Conservation (phyloP, 2,329 filamentous ascomycete species). For the Ophiostoma populinum region DNA sequence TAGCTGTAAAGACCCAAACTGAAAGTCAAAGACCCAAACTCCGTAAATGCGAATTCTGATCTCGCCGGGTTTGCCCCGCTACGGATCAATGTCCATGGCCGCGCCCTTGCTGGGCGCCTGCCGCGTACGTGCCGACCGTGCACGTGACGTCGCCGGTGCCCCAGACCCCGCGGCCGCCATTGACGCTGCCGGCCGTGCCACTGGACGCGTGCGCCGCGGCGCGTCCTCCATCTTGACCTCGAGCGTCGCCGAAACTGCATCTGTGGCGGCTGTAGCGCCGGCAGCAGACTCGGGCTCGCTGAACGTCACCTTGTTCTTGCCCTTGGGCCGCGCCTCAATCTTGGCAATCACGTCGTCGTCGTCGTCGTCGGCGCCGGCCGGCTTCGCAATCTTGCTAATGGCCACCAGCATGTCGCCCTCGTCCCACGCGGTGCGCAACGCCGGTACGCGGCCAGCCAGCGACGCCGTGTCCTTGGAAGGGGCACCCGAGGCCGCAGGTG, state of each 20-base stretch:
- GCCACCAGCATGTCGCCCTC: conserved; percentile 28
- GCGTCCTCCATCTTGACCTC: conserved; percentile 6
- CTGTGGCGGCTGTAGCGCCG: not conserved
- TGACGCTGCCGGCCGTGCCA: conserved; percentile 13
- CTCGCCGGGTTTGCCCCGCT: no score
- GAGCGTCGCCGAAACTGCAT: no score
- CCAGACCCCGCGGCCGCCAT: not conserved
- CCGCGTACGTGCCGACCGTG: conserved; percentile 5
- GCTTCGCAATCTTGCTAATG: conserved; percentile 23
- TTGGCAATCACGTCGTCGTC: not conserved
- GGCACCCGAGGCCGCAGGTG: conserved; percentile 8
- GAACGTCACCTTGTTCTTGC: conserved; percentile 6
- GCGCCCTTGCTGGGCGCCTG: conserved; percentile 1
- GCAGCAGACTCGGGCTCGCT: not conserved
- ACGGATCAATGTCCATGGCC: conserved; percentile 8
- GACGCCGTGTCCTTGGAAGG: conserved; percentile 8
- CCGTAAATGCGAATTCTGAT: not conserved
- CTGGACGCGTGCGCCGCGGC: conserved; percentile 2
- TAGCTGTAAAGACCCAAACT: not conserved
- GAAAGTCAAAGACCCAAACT: not conserved
- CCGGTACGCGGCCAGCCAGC: conserved; percentile 22
- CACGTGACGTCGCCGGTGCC: not conserved
- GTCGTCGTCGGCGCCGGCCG: not conserved
- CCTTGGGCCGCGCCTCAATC: conserved; percentile 5
- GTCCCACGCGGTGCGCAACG: conserved; percentile 24